Base-by-base conservation (phyloP, 2,329 filamentous ascomycete species). In the Pseudogymnoascus verrucosus region DNA sequence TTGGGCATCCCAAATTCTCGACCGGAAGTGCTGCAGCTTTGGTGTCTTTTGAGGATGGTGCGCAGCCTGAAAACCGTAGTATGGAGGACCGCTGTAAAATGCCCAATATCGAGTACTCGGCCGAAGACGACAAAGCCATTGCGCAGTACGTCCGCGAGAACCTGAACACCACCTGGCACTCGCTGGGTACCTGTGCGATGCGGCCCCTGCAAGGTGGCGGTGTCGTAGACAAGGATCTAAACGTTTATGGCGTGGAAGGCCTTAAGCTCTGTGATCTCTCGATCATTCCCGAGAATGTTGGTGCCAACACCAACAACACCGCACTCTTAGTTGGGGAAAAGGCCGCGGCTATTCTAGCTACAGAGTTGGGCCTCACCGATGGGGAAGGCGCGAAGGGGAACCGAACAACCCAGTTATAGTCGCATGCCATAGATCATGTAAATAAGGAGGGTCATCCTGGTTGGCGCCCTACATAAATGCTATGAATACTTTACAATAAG, bases 1-100 rank as follows among this genome's bases (percentile, higher is more conserved):
- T 71, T 4, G 72, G 76, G 0, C 78, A 81, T 63, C 81, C 81
- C 1, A 69, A 71, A 11, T 84, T 83, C 68, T 69, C 76, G 0
- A 64, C 73, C 0, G 73, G 69, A 0, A 80, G 78, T 0, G 71
- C 74, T 11, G 80, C 79, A 0, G 74, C 74, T 0, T 68, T 73
- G 40, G 73, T 75, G 4, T 66, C 68, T 0, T 63, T 72, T 8
- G 69, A 71, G 61, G 68, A 71, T 14, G 66, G 70, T 1, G 72
- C 21, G 21, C 19, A 47, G 21, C 42, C 42, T 11, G 12, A 47
- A 47, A 11, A 47, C 75, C 44, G 69, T 65, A 60, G 47, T 7
- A 54, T 11, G 40, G 61, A 63, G 11, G 37, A 63, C 65, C 40
- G 37, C 62, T 67, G 5, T 65, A 63, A 23, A 67, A 60, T 54